Evolutionary conservation across 192 early-diverging fungal species (phyloP), one percentile per base, ranked within the genome.

Genomic region (Phlyctochytrium planicorne): DNA sequence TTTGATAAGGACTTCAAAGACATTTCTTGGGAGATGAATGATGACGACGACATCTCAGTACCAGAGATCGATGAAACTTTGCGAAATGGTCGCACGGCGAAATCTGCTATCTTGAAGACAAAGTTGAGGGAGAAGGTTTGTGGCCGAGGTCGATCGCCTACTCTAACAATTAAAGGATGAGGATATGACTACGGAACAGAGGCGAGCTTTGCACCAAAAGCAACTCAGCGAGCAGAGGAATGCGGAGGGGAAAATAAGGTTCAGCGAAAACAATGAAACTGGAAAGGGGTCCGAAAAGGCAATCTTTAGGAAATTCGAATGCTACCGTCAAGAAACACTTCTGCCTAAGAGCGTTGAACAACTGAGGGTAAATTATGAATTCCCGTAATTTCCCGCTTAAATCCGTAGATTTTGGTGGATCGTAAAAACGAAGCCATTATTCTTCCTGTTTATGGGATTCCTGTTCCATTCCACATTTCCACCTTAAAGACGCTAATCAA

Each of bases 401-500:
- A 70, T 64, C 69, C 6, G 6, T 71, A 92, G 88, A 98, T 99
- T 71, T 66, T 91, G 40, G 93, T 99, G 0, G 97, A 99, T 78
- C 80, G 85, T 60, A 85, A 87, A 33, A 88, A 86, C 36, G 92
- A 97, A 47, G 84, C 96, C 2, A 82, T 99, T 52, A 87, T 99
- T 37, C 77, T 98, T 53, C 97, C 97, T 3, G 90, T 99, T 37
- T 96, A 96, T 71, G 96, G 96, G 24, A 86, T 92, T 74, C 88
- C 96, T 1, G 97, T 99, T 16, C 97, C 97, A 31, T 97, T 99
- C 84, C 97, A 99, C 74, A 92, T 99, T 62, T 92, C 94, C 14
- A 94, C 95, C 1, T 72, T 99, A 35, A 98, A 99, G 70, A 97
- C 92, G 73, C 88, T 92, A 3, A 89, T 85, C 76, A 97, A 97